Base-by-base conservation (phyloP, 2,329 filamentous ascomycete species). In the Cryphonectria nitschkei region DNA sequence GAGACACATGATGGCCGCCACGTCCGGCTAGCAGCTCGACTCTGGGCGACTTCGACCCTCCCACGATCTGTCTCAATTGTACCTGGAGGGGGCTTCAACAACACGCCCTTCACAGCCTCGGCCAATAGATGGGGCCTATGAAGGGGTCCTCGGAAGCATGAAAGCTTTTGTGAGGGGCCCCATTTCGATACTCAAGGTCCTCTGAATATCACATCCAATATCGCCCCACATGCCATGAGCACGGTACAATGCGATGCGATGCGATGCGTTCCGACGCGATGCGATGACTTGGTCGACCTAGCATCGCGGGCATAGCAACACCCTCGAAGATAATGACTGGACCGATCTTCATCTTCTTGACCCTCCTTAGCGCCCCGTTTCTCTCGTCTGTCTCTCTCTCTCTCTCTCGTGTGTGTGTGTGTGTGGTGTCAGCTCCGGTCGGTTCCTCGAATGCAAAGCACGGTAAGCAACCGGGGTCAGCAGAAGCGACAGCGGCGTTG, bases 401-500 rank as follows among this genome's bases (percentile, higher is more conserved):
- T 2, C 52, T n/a, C 11, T 11, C 9, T 9, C 2, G 22, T 50
- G 46, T 50, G 46, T 50, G 46, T 50, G 43, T 50, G 43, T 22
- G 43, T 22, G 60, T 34, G 60, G 56, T 29, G 39, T 50, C 29
- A 58, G 54, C 54, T 58, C 14, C 11, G 46, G 60, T 56, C 22
- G 39, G 63, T 26, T 54, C 64, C 41, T 37, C 60, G 43, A 43
- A 43, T 62, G 64, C 63, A 56, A 32, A 32, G 41, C 37, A 29
- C 22, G 29, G 43, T n/a, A 54, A 50, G 29, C 43, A 43, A 50
- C 52, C 54, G 22, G 63, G 66, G 58, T 65, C 64, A 64, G 46
- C 63, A 71, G 43, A 73, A 73, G 62, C 63, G 71, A 69, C 66
- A 6, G 32, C 61, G 41, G 54, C n/a, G 71, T 64, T 73, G 68